phyloP scores from a whole-genome alignment of 306 rosid genomes.

The Vicia faba region DNA sequence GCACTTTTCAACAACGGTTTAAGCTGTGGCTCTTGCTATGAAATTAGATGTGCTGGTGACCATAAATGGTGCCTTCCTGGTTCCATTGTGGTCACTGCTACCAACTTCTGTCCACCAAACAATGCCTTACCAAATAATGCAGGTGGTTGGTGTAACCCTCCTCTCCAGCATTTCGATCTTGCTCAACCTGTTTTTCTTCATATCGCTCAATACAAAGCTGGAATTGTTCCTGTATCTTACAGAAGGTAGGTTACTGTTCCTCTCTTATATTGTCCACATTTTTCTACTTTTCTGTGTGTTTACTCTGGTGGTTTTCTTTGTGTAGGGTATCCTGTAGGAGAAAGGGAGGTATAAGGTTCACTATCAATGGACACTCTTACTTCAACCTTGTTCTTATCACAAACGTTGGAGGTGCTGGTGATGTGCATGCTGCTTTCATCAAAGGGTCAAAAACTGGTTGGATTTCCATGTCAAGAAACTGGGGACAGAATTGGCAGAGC shows the following conservation, averaged over 20 bases:
- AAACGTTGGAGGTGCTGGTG: slow-evolving; percentile 98
- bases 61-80: slow-evolving; percentile 84
- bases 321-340: slow-evolving; percentile 81
- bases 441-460: slow-evolving; percentile 84
- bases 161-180: slow-evolving; percentile 91
- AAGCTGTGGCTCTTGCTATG: slow-evolving; percentile 93
- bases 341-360: slow-evolving; percentile 90
- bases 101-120: slow-evolving; percentile 98
- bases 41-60: slow-evolving; percentile 74
- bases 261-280: neutral
- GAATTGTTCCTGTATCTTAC: slow-evolving; percentile 82
- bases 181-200: slow-evolving; percentile 90
- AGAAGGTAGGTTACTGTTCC: slow-evolving; percentile 54
- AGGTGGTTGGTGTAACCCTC: slow-evolving; percentile 99
- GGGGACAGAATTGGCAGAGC: slow-evolving; percentile 99
- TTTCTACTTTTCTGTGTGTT: neutral
- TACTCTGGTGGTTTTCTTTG: slow-evolving; percentile 1
- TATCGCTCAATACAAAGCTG: slow-evolving; percentile 91
- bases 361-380: slow-evolving; percentile 92
- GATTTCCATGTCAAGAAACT: slow-evolving; percentile 87
- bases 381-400: slow-evolving; percentile 88
- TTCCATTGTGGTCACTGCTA: slow-evolving; percentile 91
- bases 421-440: slow-evolving; percentile 69
- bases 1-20: slow-evolving; percentile 89
- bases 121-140: slow-evolving; percentile 80